Conservation (phyloP, 2,329 filamentous ascomycete genomes). For the Didymella exigua region DNA sequence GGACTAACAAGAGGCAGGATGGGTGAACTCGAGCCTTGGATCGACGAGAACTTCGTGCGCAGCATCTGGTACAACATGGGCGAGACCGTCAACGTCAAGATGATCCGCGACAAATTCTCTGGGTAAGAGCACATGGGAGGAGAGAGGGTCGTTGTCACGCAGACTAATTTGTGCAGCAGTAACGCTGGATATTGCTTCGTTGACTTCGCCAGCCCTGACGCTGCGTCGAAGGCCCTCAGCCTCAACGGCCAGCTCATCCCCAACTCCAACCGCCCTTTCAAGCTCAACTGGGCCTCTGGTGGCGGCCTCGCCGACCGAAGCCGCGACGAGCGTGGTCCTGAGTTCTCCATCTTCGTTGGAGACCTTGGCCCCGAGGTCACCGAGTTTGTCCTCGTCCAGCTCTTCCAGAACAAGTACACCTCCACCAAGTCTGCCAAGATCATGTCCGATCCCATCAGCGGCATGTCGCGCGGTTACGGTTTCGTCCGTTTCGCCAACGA, state of each 20-base stretch:
- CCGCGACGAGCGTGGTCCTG: constrained; percentile 93
- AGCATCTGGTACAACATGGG: constrained; percentile 92
- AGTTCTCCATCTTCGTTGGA: constrained; percentile 97
- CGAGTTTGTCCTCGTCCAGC: constrained; percentile 94
- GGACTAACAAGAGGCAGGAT: constrained; percentile 68
- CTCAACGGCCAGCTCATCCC: constrained; percentile 90
- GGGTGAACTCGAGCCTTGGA: constrained; percentile 98
- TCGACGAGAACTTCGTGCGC: constrained; percentile 98
- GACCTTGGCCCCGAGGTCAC: constrained; percentile 98
- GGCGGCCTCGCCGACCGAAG: constrained; percentile 89
- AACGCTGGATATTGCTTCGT: constrained; percentile 99
- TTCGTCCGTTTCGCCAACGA: constrained; percentile 98
- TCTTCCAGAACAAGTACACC: constrained; percentile 95
- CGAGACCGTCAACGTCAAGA: constrained; percentile 97
- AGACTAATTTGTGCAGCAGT: constrained; percentile 66
- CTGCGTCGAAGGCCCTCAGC: constrained; percentile 87
- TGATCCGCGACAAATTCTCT: constrained; percentile 99
- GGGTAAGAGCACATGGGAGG: constrained; percentile 66
- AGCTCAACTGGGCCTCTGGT: constrained; percentile 98
- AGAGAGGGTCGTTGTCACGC: constrained; percentile 3
- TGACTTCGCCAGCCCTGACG: constrained; percentile 82
- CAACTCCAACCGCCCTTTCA: constrained; percentile 94
- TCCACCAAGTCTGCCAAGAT: constrained; percentile 99
- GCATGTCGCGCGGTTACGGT: constrained; percentile 95
- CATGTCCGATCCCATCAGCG: constrained; percentile 98